Conservation (phyloP, 176 grass and related monocot species). For the Raddia guianensis region DNA sequence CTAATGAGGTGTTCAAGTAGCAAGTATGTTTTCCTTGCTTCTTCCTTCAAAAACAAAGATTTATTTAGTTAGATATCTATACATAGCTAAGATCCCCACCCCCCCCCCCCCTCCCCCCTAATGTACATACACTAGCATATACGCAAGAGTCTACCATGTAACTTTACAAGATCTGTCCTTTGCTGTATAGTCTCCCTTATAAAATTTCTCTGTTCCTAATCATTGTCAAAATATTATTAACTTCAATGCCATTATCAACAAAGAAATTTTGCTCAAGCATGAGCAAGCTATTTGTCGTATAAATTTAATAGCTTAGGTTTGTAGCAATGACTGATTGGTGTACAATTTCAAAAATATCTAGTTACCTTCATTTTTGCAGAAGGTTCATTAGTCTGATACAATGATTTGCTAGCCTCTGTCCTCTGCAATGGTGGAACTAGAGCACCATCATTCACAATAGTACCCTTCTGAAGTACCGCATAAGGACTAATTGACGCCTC, state of each 20-base stretch:
- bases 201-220: background rate
- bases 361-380: slow-evolving; percentile 51
- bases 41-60: slow-evolving; percentile 38
- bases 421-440: slow-evolving; percentile 56
- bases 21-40: slow-evolving; percentile 32
- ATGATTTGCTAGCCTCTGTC: slow-evolving; percentile 41
- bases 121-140: background rate
- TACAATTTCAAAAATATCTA: slow-evolving; percentile 10
- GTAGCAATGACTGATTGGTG: slow-evolving; percentile 15
- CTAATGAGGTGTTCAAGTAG: slow-evolving; percentile 56
- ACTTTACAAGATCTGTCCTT: background rate
- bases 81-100: background rate
- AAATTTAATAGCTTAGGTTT: slow-evolving; percentile 2
- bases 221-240: slow-evolving; percentile 22
- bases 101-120: background rate
- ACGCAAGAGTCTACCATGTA: background rate
- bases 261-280: slow-evolving; percentile 6
- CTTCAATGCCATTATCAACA: background rate
- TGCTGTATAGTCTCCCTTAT: background rate
- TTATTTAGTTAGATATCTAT: background rate
- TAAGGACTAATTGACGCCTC: slow-evolving; percentile 64
- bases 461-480: slow-evolving; percentile 63
- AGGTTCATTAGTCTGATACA: slow-evolving; percentile 22
- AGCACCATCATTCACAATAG: slow-evolving; percentile 39
- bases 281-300: slow-evolving; percentile 14